phyloP scores from a whole-genome alignment of 2,329 filamentous ascomycete species.

The Alternaria sp. region DNA sequence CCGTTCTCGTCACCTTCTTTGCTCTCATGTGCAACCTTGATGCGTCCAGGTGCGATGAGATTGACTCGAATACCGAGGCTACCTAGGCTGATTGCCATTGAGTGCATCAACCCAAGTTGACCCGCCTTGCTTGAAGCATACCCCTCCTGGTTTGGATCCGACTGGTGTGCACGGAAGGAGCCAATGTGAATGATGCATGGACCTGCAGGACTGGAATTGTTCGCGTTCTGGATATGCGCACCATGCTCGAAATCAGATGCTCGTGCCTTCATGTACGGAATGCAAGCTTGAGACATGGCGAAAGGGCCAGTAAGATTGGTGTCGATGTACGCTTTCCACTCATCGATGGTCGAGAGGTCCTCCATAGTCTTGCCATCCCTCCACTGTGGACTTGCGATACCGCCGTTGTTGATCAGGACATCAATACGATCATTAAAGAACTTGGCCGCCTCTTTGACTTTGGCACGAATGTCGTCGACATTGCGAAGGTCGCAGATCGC shows the following conservation, averaged over 20 bases:
- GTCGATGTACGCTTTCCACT: conserved; percentile 59
- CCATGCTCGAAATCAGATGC: conserved; percentile 35
- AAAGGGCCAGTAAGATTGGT: conserved; percentile 60
- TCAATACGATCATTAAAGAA: conserved; percentile 55
- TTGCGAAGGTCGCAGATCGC: conserved; percentile 57
- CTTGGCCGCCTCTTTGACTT: conserved; percentile 53
- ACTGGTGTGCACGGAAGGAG: conserved; percentile 58
- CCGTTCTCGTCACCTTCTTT: conserved; percentile 56
- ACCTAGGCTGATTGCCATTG: conserved; percentile 59
- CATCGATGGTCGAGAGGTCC: conserved; percentile 52
- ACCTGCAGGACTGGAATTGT: conserved; percentile 42
- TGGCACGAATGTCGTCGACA: conserved; percentile 52
- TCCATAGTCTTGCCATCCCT: conserved; percentile 59
- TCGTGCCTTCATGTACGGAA: conserved; percentile 57
- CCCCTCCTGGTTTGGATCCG: conserved; percentile 60
- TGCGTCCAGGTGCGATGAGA: conserved; percentile 57
- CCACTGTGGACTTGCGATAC: conserved; percentile 53
- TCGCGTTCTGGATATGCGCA: conserved; percentile 36
- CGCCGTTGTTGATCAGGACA: conserved; percentile 51
- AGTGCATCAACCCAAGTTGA: conserved; percentile 61
- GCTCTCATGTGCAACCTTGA: conserved; percentile 60
- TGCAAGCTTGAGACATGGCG: conserved; percentile 57
- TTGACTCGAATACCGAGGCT: conserved; percentile 59
- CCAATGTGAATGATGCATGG: conserved; percentile 59
- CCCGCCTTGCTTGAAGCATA: conserved; percentile 64